Percentiles rank a stretch among this genome's conserved stretches.
These are phyloP conservation scores for Alliaria petiolata DNA, from an alignment of 345 rosid species.

Conservation along the genomic window DNA sequence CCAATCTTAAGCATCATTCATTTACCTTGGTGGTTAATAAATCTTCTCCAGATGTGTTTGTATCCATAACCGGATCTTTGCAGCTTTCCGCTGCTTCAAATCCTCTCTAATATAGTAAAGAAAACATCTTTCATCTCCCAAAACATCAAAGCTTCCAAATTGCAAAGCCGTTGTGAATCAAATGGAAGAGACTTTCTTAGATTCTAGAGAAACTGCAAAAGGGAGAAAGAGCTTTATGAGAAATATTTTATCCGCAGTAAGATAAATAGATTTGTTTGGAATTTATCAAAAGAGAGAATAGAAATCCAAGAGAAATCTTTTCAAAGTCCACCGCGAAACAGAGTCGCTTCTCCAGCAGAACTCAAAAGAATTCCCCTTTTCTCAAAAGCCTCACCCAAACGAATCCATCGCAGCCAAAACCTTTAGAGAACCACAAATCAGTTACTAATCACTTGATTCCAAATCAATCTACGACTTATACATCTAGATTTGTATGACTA, in stretches of 20 bases:
- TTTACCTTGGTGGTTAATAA: slow-evolving; percentile 68
- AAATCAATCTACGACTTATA: background rate
- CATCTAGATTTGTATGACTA: background rate
- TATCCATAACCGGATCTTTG: slow-evolving; percentile 61
- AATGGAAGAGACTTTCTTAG: slow-evolving; percentile 28
- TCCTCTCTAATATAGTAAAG: slow-evolving; percentile 54
- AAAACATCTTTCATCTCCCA: slow-evolving; percentile 45
- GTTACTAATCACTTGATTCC: slow-evolving; percentile 28
- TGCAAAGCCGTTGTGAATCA: slow-evolving; percentile 42
- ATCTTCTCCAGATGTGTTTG: slow-evolving; percentile 79
- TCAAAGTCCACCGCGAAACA: slow-evolving; percentile 58
- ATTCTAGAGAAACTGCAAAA: slow-evolving; percentile 52
- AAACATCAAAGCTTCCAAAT: slow-evolving; percentile 29
- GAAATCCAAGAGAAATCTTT: slow-evolving; percentile 28
- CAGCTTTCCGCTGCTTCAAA: slow-evolving; percentile 69
- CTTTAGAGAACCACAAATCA: slow-evolving; percentile 36
- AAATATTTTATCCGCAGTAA: slow-evolving; percentile 23
- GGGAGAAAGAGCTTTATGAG: slow-evolving; percentile 35
- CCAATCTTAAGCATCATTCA: too few relatives aligned
- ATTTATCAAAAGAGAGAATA: background rate
- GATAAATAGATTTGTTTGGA: slow-evolving; percentile 41
- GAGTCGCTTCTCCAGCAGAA: slow-evolving; percentile 45
- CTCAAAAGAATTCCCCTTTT: slow-evolving; percentile 55
- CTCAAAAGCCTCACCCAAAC: slow-evolving; percentile 81
- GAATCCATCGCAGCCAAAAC: slow-evolving; percentile 52